These are phyloP conservation scores for Brachypodium distachyon DNA, from an alignment of 202 grass and related monocot species.

Conservation along the genomic window DNA sequence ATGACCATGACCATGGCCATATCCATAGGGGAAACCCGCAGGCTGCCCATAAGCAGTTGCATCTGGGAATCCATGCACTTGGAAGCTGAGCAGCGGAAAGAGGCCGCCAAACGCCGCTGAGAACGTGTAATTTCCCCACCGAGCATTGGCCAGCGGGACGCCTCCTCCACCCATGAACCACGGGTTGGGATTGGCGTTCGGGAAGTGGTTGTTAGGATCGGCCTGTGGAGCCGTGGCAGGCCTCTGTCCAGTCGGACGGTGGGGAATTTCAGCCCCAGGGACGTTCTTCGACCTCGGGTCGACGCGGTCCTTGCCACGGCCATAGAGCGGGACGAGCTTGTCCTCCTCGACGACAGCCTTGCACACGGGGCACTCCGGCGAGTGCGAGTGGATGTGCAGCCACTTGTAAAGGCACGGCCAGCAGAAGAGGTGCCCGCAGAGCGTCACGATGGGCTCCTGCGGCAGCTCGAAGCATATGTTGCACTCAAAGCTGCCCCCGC, in stretches of 20 bases:
- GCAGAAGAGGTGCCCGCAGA: conserved; percentile 75
- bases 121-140: conserved; percentile 62
- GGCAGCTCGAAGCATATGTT: conserved; percentile 89
- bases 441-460: conserved; percentile 66
- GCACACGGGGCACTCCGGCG: conserved; percentile 72
- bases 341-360: conserved; percentile 63
- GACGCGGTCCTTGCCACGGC: conserved; percentile 56
- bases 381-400: conserved; percentile 55
- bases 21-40: conserved; percentile 43
- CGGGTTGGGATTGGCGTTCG: conserved; percentile 36
- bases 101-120: conserved; percentile 39
- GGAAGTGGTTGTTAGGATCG: conserved; percentile 32
- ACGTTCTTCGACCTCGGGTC: conserved; percentile 57
- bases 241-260: conserved; percentile 54
- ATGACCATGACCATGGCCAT: conserved; percentile 18
- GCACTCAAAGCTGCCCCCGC: conserved; percentile 50
- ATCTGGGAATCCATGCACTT: conserved; percentile 60
- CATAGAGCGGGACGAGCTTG: conserved; percentile 65
- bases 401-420: conserved; percentile 85
- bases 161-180: conserved; percentile 49
- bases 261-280: conserved; percentile 50
- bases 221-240: conserved; percentile 41
- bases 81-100: conserved; percentile 56
- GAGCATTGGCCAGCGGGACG: conserved; percentile 29
- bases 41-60: conserved; percentile 40